Evolutionary conservation across 345 rosid genomes (phyloP).

Genomic region (Cardamine chenopodiifolia): DNA sequence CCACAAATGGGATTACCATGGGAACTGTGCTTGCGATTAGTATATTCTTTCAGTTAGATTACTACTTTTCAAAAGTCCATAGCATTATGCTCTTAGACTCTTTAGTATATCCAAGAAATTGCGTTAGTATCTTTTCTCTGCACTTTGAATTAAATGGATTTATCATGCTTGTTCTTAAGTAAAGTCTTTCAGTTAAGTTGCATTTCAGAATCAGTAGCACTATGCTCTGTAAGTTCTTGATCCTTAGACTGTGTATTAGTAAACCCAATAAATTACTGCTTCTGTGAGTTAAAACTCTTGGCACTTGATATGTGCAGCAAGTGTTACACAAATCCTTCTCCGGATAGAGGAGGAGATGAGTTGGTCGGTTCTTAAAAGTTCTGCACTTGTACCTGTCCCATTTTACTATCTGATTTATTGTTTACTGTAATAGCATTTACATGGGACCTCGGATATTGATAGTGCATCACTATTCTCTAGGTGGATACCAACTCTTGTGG

Average conservation of each 20-base stretch:
- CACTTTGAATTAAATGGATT: no score
- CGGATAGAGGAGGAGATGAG: neutral
- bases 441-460: conserved; percentile 44
- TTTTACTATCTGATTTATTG: no score
- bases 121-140: neutral
- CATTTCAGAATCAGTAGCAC: neutral
- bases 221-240: conserved; percentile 6
- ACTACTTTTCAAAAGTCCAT: neutral
- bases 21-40: neutral
- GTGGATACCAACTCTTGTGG: conserved; percentile 58
- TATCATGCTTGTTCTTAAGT: neutral
- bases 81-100: neutral
- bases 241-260: neutral
- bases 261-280: neutral
- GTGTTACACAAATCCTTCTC: neutral
- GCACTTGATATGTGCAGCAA: neutral
- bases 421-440: neutral
- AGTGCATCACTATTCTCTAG: conserved; percentile 43
- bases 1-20: neutral
- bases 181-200: neutral
- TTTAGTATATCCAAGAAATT: no score
- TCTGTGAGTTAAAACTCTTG: conserved; percentile 5
- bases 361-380: neutral
- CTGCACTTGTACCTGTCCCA: neutral
- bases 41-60: neutral